Evolutionary conservation across 2,329 filamentous ascomycete species (phyloP).

Genomic region (Scedosporium boydii): DNA sequence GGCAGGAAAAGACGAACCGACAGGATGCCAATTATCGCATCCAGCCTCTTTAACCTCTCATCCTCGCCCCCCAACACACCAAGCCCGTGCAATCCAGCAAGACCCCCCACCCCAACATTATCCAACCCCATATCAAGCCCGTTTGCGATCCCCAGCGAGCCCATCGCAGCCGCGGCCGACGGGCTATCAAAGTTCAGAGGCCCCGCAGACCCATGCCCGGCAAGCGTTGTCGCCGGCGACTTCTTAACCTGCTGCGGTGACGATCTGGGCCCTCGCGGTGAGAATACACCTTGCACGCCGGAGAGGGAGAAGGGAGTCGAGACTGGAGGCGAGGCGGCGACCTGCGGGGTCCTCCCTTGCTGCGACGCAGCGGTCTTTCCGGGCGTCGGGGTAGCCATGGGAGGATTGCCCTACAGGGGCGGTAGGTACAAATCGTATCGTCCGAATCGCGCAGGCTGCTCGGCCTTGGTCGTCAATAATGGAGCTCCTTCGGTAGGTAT

Average conservation of each 20-base stretch:
- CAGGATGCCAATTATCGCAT: conserved; percentile 39
- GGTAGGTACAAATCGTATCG: no score
- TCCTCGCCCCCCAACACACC: conserved; percentile 39
- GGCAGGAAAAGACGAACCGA: conserved; percentile 26
- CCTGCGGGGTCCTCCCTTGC: conserved; percentile 35
- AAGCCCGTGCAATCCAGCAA: conserved; percentile 15
- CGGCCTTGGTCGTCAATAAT: no score
- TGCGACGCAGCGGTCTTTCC: conserved; percentile 35
- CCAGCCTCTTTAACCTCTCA: conserved; percentile 44
- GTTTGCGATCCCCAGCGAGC: conserved; percentile 39
- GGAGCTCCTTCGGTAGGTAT: no score
- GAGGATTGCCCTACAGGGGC: not conserved
- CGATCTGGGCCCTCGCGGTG: conserved; percentile 42
- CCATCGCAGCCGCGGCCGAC: conserved; percentile 52
- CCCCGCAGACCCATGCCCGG: conserved; percentile 33
- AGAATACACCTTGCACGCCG: conserved; percentile 43
- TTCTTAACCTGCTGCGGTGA: conserved; percentile 58
- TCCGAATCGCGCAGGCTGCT: no score
- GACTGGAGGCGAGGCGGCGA: conserved; percentile 53
- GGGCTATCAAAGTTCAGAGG: conserved; percentile 54
- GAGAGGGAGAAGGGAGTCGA: conserved; percentile 54
- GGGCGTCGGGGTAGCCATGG: conserved; percentile 41
- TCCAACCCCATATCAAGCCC: conserved; percentile 40
- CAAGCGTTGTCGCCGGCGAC: conserved; percentile 46
- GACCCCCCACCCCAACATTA: conserved; percentile 36